phyloP scores from a whole-genome alignment of 495 filamentous ascomycete species.

The Cryomyces antarcticus region DNA sequence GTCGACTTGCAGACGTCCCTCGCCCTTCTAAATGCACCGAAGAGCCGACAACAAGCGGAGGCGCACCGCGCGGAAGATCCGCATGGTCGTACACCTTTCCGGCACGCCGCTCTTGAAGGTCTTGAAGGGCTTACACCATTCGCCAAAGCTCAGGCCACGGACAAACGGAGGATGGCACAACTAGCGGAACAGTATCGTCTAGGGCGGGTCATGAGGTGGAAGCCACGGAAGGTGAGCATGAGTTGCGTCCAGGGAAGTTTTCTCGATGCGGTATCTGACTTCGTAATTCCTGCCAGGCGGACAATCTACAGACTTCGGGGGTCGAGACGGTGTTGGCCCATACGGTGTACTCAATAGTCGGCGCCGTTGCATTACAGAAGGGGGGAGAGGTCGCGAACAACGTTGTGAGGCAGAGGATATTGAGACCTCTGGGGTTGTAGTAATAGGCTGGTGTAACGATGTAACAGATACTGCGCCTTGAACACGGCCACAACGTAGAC shows the following conservation, averaged over 20 bases:
- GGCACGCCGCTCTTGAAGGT: constrained; percentile 50
- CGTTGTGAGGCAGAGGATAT: constrained; percentile 56
- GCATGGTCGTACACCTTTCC: constrained; percentile 42
- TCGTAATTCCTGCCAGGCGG: constrained; percentile 39
- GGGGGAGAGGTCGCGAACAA: constrained; percentile 60
- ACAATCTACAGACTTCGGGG: constrained; percentile 52
- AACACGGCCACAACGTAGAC: too few species aligned
- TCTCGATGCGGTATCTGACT: neutral
- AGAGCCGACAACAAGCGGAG: constrained; percentile 3
- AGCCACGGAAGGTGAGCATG: constrained; percentile 49
- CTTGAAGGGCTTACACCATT: constrained; percentile 41
- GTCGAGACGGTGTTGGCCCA: constrained; percentile 49
- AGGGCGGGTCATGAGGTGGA: constrained; percentile 62
- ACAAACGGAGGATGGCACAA: constrained; percentile 36
- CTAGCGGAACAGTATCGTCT: constrained; percentile 53
- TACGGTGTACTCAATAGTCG: constrained; percentile 65
- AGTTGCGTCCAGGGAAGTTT: neutral
- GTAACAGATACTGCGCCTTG: too few species aligned
- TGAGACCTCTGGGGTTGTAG: constrained; percentile 25
- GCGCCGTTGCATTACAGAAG: constrained; percentile 67
- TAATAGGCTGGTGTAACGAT: neutral
- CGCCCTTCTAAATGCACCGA: constrained; percentile 35
- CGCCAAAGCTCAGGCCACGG: constrained; percentile 34
- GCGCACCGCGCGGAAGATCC: constrained; percentile 18
- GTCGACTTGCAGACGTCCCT: constrained; percentile 59